A percentile compares a stretch with the other conserved stretches of the same genome.
phyloP scores from a whole-genome alignment of 2,329 filamentous ascomycete species.

The Fusarium hainanense region DNA sequence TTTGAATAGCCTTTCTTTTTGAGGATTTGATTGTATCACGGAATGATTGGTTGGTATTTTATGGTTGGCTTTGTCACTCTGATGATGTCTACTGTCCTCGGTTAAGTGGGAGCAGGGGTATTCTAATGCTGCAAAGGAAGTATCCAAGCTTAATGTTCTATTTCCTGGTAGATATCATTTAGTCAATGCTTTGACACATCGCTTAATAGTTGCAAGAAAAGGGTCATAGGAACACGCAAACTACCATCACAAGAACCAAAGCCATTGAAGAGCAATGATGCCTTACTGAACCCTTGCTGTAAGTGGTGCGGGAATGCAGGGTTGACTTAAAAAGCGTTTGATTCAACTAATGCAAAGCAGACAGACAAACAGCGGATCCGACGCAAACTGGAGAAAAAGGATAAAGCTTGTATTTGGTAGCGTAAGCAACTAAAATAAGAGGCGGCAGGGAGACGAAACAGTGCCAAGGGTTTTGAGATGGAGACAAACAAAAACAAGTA shows the following conservation, averaged over 20 bases:
- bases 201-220: not conserved
- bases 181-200: not conserved
- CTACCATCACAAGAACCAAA: not conserved
- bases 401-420: not conserved
- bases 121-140: not conserved
- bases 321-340: not conserved
- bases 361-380: slow-evolving; percentile 27
- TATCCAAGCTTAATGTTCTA: not conserved
- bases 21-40: slow-evolving; percentile 9
- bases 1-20: slow-evolving; percentile 8
- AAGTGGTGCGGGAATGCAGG: slow-evolving; percentile 19
- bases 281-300: not conserved
- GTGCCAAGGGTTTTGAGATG: not conserved
- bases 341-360: slow-evolving; percentile 5
- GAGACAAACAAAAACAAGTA: slow-evolving; percentile 26
- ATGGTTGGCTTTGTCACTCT: not conserved
- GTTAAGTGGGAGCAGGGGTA: not conserved
- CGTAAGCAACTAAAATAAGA: not conserved
- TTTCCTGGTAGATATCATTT: not conserved
- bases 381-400: not conserved
- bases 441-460: slow-evolving; percentile 1
- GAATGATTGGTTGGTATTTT: slow-evolving; percentile 1
- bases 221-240: not conserved
- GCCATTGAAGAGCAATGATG: no score
- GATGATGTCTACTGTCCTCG: not conserved